phyloP scores from a whole-genome alignment of 805 yeast species.

The Starmerella asiatica region DNA sequence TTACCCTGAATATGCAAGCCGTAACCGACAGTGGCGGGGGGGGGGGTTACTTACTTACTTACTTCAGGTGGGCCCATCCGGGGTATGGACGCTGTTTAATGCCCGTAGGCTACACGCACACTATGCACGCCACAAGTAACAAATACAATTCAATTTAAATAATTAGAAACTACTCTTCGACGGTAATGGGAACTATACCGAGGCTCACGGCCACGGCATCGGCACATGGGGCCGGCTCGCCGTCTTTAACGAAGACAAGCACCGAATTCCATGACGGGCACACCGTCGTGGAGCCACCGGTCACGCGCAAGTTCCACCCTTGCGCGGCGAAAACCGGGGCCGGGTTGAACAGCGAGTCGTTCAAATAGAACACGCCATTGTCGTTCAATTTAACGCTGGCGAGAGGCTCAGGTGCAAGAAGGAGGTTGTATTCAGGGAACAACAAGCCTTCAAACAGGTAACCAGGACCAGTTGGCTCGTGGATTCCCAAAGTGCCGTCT shows the following conservation, averaged over 20 bases:
- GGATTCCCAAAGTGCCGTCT: slow-evolving; percentile 20
- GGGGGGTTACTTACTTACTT: too few relatives aligned
- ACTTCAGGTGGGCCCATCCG: too few relatives aligned
- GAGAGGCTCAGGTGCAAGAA: slow-evolving; percentile 23
- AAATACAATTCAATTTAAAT: too few relatives aligned
- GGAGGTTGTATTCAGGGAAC: slow-evolving; percentile 20
- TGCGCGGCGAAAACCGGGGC: slow-evolving; percentile 16
- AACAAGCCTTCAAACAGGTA: slow-evolving; percentile 20
- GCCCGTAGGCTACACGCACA: too few relatives aligned
- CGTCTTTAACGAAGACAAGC: slow-evolving; percentile 12
- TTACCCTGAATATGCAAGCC: too few relatives aligned
- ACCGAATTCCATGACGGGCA: slow-evolving; percentile 23
- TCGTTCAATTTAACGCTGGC: slow-evolving; percentile 17
- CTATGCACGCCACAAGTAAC: too few relatives aligned
- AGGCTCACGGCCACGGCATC: slow-evolving; percentile 20
- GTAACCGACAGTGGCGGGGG: too few relatives aligned
- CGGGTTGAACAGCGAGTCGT: slow-evolving; percentile 20
- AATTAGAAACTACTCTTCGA: too few relatives aligned
- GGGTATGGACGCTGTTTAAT: too few relatives aligned
- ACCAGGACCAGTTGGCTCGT: slow-evolving; percentile 19
- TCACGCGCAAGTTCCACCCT: slow-evolving; percentile 12
- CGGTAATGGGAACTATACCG: slow-evolving; percentile 14
- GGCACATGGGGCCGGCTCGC: slow-evolving; percentile 13
- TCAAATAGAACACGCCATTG: slow-evolving; percentile 17
- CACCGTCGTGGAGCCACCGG: slow-evolving; percentile 12